These are phyloP conservation scores for Mycena rosella DNA, from an alignment of 768 basidiomycete species.

Conservation along the genomic window DNA sequence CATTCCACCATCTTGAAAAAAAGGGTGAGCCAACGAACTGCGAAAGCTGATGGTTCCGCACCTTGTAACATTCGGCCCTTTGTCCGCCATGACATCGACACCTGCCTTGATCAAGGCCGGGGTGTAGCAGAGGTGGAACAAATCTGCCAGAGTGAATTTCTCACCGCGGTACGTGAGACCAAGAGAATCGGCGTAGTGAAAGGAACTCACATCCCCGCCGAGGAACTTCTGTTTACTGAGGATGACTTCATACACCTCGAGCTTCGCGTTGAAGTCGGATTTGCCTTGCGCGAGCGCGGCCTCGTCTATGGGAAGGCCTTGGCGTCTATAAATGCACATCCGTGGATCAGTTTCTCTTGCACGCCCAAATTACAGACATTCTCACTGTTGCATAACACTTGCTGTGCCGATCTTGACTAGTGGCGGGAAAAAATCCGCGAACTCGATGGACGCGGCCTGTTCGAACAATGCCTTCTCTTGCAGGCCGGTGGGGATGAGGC, in stretches of 20 bases:
- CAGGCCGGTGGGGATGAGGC: not conserved
- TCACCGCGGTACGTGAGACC: too few species aligned
- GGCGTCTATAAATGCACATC: too few species aligned
- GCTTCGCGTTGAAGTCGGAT: too few species aligned
- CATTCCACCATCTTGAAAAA: too few species aligned
- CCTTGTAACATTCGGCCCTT: conserved; percentile 52
- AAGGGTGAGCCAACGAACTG: too few species aligned
- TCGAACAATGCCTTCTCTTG: not conserved
- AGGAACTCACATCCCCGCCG: too few species aligned
- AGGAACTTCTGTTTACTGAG: too few species aligned
- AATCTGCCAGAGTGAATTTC: conserved; percentile 62
- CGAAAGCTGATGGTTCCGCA: conserved; percentile 21
- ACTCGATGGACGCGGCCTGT: not conserved
- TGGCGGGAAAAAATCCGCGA: not conserved
- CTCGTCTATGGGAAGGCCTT: too few species aligned
- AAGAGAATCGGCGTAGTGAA: too few species aligned
- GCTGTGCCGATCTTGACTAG: not conserved
- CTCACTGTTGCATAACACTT: not conserved
- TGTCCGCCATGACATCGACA: conserved; percentile 38
- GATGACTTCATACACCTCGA: not conserved
- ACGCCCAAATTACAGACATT: too few species aligned
- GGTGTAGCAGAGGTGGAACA: conserved; percentile 58
- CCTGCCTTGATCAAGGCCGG: conserved; percentile 18
- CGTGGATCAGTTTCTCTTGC: too few species aligned
- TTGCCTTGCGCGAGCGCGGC: too few species aligned